Base-by-base conservation (phyloP, 1,284 basidiomycete genomes). In the Tylopilus sp. region DNA sequence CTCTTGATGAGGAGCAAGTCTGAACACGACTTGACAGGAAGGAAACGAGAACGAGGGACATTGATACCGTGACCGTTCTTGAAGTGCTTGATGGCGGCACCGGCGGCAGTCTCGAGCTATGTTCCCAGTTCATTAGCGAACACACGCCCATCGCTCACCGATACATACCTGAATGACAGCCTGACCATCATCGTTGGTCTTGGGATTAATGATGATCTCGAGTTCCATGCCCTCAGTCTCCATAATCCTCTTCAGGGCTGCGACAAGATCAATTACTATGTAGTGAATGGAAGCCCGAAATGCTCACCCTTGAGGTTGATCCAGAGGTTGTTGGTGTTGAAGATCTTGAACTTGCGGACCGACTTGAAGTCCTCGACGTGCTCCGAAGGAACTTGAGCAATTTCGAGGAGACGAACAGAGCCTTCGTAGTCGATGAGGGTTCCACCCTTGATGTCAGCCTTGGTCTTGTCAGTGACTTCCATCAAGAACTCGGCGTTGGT, bases 391-490 rank as follows among this genome's bases (percentile, higher is more conserved):
- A 99, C 97, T 72, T 99, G 97, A 18, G 97, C 97, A 55, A 99
- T 95, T 77, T 99, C 97, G 55, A 99, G 87, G 39, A 99, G 78
- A 58, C 96, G 88, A 54, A 98, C 84, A 36, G 84, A 86, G 51
- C 96, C 97, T 42, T 99, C 91, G 69, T 97, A 97, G 71, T 97
- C 92, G 66, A 97, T 94, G 61, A 97, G 81, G 45, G 97, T 99
- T 74, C 97, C 97, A 81, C 97, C 97, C 78, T 99, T 99, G 75
- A 99, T 88, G 71, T 99, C 96, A 52, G 97, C 97, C 80, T 99
- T 99, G 67, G 97, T 99, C 85, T 99, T 99, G 80, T 99, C 95
- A 5, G 97, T 99, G 57, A 99, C 94, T 74, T 99, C 96, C 94
- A 97, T 97, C 68, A 97, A 70, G 77, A 96, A 97, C 73, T 96